phyloP scores from a whole-genome alignment of 805 yeast genomes.

The Metschnikowia peoriensis region DNA sequence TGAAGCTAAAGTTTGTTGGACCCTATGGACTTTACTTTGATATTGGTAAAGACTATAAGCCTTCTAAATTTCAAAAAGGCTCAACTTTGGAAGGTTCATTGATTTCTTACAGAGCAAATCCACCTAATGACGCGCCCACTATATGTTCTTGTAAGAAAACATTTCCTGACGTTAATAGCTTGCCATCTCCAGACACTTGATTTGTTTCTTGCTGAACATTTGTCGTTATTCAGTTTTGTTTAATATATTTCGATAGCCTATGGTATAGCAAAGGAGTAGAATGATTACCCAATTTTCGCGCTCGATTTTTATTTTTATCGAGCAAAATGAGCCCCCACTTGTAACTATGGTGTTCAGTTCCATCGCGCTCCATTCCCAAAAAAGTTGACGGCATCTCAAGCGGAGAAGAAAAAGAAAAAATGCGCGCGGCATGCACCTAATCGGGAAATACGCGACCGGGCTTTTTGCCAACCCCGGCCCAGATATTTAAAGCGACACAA shows the following conservation, averaged over 20 bases:
- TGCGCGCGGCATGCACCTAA: conserved; percentile 5
- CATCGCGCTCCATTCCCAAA: background rate
- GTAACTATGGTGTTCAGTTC: too few species aligned
- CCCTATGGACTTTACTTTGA: background rate
- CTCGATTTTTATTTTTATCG: too few species aligned
- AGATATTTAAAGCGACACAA: too few species aligned
- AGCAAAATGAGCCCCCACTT: too few species aligned
- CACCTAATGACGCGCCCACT: background rate
- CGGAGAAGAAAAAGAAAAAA: background rate
- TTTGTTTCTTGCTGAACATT: too few species aligned
- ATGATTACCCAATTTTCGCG: too few species aligned
- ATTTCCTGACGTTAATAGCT: background rate
- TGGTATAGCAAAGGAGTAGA: too few species aligned
- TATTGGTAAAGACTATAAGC: conserved; percentile 9
- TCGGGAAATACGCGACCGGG: background rate
- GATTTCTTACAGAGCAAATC: background rate
- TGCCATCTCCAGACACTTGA: background rate
- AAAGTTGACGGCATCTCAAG: background rate
- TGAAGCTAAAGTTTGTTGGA: conserved; percentile 3
- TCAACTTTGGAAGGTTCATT: background rate
- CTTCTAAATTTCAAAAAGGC: background rate
- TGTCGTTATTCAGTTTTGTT: too few species aligned
- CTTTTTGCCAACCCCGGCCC: background rate
- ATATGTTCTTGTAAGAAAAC: background rate
- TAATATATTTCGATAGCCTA: too few species aligned